These are phyloP conservation scores for Paramarasmius palmivorus DNA, from an alignment of 1,284 basidiomycete species.

Conservation along the genomic window DNA sequence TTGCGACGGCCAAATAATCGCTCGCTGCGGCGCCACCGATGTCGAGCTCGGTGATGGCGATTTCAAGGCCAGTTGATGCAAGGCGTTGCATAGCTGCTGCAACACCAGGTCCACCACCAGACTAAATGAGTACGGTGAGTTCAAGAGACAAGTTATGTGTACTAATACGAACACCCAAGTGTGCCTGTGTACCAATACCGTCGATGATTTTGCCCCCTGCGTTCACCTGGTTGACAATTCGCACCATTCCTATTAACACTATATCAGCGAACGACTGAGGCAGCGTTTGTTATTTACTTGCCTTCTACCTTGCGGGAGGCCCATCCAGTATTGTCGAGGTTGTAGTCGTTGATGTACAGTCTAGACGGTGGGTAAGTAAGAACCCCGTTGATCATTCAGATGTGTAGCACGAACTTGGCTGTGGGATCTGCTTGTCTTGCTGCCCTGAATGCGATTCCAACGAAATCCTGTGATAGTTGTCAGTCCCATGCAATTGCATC, in stretches of 20 bases:
- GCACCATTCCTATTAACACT: conserved; percentile 3
- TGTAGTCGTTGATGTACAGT: no score
- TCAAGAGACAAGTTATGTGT: not conserved
- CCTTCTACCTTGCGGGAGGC: no score
- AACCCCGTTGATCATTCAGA: no score
- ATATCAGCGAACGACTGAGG: not conserved
- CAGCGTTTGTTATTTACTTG: not conserved
- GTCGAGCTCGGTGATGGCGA: conserved; percentile 49
- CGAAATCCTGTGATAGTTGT: no score
- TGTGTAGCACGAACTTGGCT: no score
- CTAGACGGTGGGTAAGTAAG: no score
- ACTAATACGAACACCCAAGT: conserved; percentile 34
- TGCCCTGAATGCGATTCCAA: no score
- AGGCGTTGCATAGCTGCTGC: conserved; percentile 39
- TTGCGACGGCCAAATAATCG: conserved; percentile 47
- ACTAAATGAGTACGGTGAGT: conserved; percentile 25
- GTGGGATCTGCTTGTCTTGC: no score
- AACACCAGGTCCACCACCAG: conserved; percentile 39
- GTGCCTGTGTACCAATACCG: conserved; percentile 43
- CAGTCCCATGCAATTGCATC: no score
- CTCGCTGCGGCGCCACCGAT: conserved; percentile 34
- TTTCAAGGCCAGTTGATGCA: conserved; percentile 41
- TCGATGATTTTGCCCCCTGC: conserved; percentile 36
- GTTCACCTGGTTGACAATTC: conserved; percentile 14
- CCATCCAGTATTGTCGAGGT: no score